Percentiles rank a stretch among this genome's conserved stretches.
These are phyloP conservation scores for Colletotrichum salicis DNA, from an alignment of 2,329 filamentous ascomycete genomes.

Conservation along the genomic window DNA sequence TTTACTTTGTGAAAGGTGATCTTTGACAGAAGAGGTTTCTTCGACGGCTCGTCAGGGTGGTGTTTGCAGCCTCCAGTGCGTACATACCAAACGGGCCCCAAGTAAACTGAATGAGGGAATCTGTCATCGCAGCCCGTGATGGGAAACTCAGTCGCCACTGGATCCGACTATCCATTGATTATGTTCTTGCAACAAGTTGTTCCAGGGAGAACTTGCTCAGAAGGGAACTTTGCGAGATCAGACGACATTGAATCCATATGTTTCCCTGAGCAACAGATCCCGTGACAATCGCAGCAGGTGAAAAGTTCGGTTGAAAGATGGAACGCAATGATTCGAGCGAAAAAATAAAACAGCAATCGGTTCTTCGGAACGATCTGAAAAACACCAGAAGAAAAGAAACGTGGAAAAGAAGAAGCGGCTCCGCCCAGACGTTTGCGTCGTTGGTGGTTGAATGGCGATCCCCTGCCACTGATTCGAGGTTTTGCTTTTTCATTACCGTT, in stretches of 20 bases:
- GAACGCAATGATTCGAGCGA: background rate
- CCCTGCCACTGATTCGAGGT: background rate
- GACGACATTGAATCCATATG: background rate
- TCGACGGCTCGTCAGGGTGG: background rate
- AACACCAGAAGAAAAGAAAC: background rate
- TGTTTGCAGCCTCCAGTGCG: slow-evolving; percentile 11
- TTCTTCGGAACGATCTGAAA: background rate
- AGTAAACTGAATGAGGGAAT: background rate
- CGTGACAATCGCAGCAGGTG: background rate
- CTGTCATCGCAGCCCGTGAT: background rate
- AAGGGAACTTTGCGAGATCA: background rate
- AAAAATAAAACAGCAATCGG: background rate
- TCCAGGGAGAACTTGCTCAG: background rate
- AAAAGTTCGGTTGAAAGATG: background rate
- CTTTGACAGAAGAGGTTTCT: background rate
- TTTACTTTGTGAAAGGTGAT: background rate
- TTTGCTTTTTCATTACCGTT: background rate
- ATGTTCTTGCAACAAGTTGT: background rate
- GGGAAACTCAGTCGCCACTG: background rate
- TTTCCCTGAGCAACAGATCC: background rate
- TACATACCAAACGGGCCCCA: slow-evolving; percentile 10
- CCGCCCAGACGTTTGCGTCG: background rate
- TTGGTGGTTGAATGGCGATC: background rate
- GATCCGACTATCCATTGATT: background rate
- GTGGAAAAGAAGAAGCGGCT: background rate